phyloP scores from a whole-genome alignment of 169 alveolate genomes.

The Plasmodium fragile region DNA sequence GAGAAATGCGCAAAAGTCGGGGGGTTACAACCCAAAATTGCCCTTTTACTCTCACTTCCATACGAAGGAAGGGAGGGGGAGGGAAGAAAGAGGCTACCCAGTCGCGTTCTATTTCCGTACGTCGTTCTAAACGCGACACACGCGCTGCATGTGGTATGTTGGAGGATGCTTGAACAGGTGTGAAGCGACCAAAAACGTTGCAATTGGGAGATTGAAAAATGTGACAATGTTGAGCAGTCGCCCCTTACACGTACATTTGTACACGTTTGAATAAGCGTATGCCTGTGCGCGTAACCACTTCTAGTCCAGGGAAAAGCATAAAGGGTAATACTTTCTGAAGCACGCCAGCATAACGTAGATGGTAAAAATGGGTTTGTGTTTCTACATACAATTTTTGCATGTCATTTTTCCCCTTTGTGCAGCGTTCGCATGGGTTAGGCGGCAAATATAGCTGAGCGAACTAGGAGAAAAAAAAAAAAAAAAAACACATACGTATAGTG shows the following conservation, averaged over 20 bases:
- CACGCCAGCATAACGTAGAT: background rate
- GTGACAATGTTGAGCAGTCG: slow-evolving; percentile 1
- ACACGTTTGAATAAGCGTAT: slow-evolving; percentile 9
- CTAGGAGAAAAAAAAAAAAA: slow-evolving; percentile 12
- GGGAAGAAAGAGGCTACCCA: background rate
- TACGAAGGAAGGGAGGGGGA: background rate
- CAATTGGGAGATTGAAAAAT: background rate
- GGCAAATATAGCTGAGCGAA: background rate
- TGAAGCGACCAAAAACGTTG: background rate
- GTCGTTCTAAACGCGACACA: background rate
- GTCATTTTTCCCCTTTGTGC: slow-evolving; percentile 1
- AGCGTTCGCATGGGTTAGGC: background rate
- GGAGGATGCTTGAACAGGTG: background rate
- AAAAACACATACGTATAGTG: background rate
- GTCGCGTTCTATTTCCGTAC: background rate
- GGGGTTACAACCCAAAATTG: background rate
- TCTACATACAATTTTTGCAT: slow-evolving; percentile 16
- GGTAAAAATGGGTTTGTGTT: background rate
- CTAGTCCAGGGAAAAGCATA: background rate
- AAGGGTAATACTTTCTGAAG: background rate
- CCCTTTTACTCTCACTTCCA: background rate
- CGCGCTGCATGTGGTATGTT: background rate
- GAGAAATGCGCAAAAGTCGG: background rate
- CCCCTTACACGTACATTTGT: background rate
- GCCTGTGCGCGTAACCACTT: background rate